Evolutionary conservation across 1,139 yeast genomes (phyloP), one percentile per base, ranked within the genome.

Genomic region (Hansenula sp.): DNA sequence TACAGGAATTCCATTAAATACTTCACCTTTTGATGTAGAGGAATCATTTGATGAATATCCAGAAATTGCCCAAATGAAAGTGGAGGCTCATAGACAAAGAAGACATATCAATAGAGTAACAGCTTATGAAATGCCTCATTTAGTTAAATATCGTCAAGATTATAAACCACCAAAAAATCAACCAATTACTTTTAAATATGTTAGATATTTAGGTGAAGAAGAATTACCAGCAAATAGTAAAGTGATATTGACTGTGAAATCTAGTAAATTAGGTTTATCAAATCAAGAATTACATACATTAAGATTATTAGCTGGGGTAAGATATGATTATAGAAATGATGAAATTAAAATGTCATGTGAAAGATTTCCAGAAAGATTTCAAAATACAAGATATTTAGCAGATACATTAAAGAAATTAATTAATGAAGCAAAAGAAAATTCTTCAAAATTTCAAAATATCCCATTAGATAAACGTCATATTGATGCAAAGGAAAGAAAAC

Each of bases 81-180:
- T 80, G 32, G 74, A 77, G 43, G 82, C 77, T 50, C 85, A 79
- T 53, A 71, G 88, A 47, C 77, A 71, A 44, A 77, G 74, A 52
- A 68, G 86, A 55, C 72, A 76, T 42, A 78, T 83, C 56, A 82
- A 82, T 55, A 75, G 97, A 55, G 70, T 87, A 30, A 85, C 94
- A 26, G 97, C 97, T 0, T 92, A 82, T 64, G 97, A 90, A 61
- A 74, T 90, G 71, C 98, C 98, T 4, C 75, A 82, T 44, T 71
- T 92, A 48, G 79, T 82, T 35, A 79, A 87, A 61, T 83, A 73
- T 60, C 82, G 92, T 52, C 80, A 80, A 63, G 72, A 68, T 44
- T 85, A 79, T 63, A 60, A 54, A 30, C 83, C 82, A 20, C 64
- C 64, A 13, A 52, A 56, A 6, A 73, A 76, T 35, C 67, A 75